Base-by-base conservation (phyloP, 805 yeast species). In the Blastobotrys mokoenaii region DNA sequence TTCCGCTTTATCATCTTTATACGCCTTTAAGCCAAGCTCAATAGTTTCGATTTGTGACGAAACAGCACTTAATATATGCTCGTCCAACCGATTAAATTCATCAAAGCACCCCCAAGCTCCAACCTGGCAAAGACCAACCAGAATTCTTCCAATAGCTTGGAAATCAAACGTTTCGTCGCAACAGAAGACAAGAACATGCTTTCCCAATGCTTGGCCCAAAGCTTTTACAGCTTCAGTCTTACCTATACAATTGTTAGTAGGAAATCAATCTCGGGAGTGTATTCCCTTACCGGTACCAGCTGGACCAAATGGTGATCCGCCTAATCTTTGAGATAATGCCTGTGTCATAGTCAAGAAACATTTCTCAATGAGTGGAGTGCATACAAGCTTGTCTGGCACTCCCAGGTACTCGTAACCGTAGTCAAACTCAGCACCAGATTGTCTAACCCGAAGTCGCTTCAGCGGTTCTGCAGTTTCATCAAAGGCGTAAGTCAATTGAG, bases 51-150 rank as follows among this genome's bases (percentile, higher is more conserved):
- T 72, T 54, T 82, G 86, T 0, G 90, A 77, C 0, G 97, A 82
- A 0, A 87, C 82, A 0, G 96, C 89, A 63, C 96, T 86, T 40
- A 90, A 66, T 47, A 81, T 82, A 11, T 71, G 72, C 47, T 74
- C 76, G 34, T 79, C 81, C 27, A 90, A 70, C 50, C 97, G 70
- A 57, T 90, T 90, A 57, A 90, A 89, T 61, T 90, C 97, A 61
- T 90, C 97, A 65, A 90, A 90, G 62, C 97, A 90, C 3, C 89
- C 95, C 95, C 96, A 90, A 0, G 88, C 82, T 0, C 96, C 96
- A 5, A 87, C 76, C 49, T 79, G 79, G 48, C 89, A 80, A 8
- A 88, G 68, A 40, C 97, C 97, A 17, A 77, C 57, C 29, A 90
- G 66, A 18, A 90, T 76, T 38, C 97, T 67, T 9, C 85, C 78